Conservation (phyloP, 1,139 yeast species). For the Hyphopichia buzzinii region DNA sequence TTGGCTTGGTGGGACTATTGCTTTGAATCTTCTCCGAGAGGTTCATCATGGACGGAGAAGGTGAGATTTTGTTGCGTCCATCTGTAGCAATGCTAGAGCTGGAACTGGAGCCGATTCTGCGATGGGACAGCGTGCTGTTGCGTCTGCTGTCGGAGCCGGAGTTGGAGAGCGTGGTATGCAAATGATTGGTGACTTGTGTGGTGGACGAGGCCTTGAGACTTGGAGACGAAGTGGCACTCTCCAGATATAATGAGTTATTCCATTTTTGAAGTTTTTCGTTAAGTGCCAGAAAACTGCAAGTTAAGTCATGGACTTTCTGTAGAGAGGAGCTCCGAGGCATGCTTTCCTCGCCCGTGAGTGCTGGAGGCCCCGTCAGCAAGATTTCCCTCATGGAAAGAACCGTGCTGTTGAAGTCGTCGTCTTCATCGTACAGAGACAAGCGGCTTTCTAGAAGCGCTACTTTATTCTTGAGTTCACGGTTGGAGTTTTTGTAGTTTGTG, state of each 20-base stretch:
- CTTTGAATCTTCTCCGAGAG: constrained; percentile 2
- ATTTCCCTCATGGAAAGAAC: constrained; percentile 30
- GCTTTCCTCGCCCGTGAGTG: constrained; percentile 12
- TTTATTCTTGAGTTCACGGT: constrained; percentile 19
- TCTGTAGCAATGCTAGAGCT: not conserved
- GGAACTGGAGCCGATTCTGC: not conserved
- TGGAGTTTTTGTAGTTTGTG: constrained; percentile 35
- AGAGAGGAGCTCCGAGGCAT: constrained; percentile 25
- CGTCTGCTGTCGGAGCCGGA: not conserved
- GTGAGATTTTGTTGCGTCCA: constrained; percentile 5
- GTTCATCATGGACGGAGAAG: constrained; percentile 11
- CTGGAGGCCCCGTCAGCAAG: constrained; percentile 34
- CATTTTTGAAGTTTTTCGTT: constrained; percentile 15
- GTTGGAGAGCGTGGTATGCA: constrained; percentile 7
- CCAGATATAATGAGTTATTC: constrained; percentile 13
- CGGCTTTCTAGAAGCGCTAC: constrained; percentile 10
- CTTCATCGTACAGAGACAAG: constrained; percentile 2
- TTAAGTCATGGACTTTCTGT: constrained; percentile 18
- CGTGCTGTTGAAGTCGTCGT: constrained; percentile 5
- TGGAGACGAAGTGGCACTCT: constrained; percentile 3
- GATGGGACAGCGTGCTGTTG: not conserved
- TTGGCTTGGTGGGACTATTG: constrained; percentile 3
- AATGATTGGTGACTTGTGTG: constrained; percentile 18
- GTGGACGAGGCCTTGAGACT: constrained; percentile 23
- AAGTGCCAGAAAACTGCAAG: constrained; percentile 12